These are phyloP conservation scores for Cyclocybe aegerita DNA, from an alignment of 768 basidiomycete genomes.

Conservation along the genomic window DNA sequence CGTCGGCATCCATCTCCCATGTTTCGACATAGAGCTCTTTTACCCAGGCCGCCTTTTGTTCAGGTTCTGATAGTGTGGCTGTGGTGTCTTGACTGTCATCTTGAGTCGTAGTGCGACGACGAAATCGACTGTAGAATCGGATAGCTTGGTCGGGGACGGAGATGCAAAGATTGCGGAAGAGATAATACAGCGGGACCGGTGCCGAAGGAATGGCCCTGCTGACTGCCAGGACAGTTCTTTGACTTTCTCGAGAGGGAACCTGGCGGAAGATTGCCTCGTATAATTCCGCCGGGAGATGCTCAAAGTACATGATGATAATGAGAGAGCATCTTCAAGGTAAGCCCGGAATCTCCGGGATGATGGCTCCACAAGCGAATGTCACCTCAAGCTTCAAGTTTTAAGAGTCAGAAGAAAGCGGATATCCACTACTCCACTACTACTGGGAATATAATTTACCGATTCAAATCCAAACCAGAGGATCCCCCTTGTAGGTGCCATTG, in stretches of 20 bases:
- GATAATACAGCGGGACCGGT: constrained; percentile 51
- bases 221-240: constrained; percentile 57
- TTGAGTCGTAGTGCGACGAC: constrained; percentile 14
- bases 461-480: constrained; percentile 19
- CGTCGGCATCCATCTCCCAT: constrained; percentile 76
- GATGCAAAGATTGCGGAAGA: constrained; percentile 66
- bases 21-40: constrained; percentile 51
- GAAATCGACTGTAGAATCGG: constrained; percentile 56
- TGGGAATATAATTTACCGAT: constrained; percentile 10
- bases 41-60: constrained; percentile 36
- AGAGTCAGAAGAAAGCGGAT: neutral
- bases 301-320: constrained; percentile 24
- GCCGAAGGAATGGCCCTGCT: constrained; percentile 60
- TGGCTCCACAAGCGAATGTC: neutral
- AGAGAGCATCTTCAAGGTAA: neutral
- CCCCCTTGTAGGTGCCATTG: constrained; percentile 36
- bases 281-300: constrained; percentile 62
- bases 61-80: neutral
- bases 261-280: constrained; percentile 57
- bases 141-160: constrained; percentile 49
- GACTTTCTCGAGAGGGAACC: constrained; percentile 44
- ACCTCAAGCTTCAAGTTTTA: neutral
- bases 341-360: too few species aligned
- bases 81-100: neutral
- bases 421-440: neutral